These are phyloP conservation scores for Atkinsonella hypoxylon DNA, from an alignment of 2,329 filamentous ascomycete genomes.

Conservation along the genomic window DNA sequence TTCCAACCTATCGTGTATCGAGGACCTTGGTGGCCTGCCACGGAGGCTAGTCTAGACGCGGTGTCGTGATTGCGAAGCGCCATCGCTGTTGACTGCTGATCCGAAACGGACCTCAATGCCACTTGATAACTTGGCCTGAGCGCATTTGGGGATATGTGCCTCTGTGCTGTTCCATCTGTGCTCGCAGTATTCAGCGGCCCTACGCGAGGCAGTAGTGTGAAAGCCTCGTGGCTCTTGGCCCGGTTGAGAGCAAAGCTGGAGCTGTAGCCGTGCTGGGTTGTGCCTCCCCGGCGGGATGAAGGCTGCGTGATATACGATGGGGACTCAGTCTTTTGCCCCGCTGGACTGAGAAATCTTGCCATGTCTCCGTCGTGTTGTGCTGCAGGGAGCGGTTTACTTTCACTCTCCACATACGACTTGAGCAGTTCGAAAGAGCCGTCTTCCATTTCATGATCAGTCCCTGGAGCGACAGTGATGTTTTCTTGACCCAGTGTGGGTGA, in stretches of 20 bases:
- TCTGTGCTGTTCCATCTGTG: neutral
- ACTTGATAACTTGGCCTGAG: neutral
- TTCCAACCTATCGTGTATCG: neutral
- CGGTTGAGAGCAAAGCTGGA: slow-evolving; percentile 14
- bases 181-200: neutral
- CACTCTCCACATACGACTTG: neutral
- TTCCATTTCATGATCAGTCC: neutral
- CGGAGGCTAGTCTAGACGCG: neutral
- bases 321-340: no score
- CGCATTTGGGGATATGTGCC: neutral
- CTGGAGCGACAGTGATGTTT: neutral
- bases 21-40: neutral
- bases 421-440: neutral
- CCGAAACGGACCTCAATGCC: neutral
- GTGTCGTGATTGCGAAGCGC: slow-evolving; percentile 4
- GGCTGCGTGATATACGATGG: neutral
- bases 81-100: neutral
- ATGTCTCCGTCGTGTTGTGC: neutral
- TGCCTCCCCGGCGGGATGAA: no score
- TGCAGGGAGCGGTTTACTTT: neutral
- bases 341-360: no score
- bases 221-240: slow-evolving; percentile 11
- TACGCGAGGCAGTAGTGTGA: slow-evolving; percentile 12
- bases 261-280: slow-evolving; percentile 1
- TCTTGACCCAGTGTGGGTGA: slow-evolving; percentile 5